Base-by-base conservation (phyloP, 192 early-diverging fungal species). In the Linnemannia hyalina region DNA sequence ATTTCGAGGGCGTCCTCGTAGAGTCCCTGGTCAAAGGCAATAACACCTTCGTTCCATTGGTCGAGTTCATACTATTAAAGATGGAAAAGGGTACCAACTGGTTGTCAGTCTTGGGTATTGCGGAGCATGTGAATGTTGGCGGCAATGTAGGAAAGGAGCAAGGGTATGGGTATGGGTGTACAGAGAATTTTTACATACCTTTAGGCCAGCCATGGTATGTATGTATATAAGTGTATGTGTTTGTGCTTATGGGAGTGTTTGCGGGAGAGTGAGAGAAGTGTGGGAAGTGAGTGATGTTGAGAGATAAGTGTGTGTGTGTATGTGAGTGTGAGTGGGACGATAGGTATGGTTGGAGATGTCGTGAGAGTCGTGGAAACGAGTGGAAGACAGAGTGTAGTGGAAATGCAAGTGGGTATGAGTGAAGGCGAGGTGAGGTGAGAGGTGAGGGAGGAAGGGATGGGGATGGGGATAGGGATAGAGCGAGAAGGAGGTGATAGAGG, bases 21-120 rank as follows among this genome's bases (percentile, higher is more conserved):
- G 82, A 97, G 92, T 65, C 92, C 90, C 68, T 88, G 88, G 81
- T 97, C 97, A 78, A 95, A 98, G 16, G 93, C 92, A 80, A 90
- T 90, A 70, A 95, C 92, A 9, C 95, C 97, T 68, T 92, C 90
- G 80, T 92, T 90, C 97, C 97, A 98, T 81, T 95, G 94, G 76
- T 95, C 93, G 44, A 98, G 89, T 84, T 98, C 95, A 73, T 91
- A 91, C 95, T 96, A 88, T 22, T 7, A 13, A 65, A 40, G 46
- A 22, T 29, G n/a, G 13, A 22, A 40, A 35, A 75, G 36, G 52
- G 22, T n/a, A 29, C 46, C 29, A 49, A 72, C 38, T 3, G 9
- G n/a, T 6, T 10, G 42, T 55, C 41, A 49, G 70, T 23, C 54
- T 55, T 10, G 13, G 15, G 32, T 22, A 40, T 3, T 3, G 40